These are phyloP conservation scores for Nepenthes mirabilis DNA, from an alignment of 148 eudicot species.

Conservation along the genomic window DNA sequence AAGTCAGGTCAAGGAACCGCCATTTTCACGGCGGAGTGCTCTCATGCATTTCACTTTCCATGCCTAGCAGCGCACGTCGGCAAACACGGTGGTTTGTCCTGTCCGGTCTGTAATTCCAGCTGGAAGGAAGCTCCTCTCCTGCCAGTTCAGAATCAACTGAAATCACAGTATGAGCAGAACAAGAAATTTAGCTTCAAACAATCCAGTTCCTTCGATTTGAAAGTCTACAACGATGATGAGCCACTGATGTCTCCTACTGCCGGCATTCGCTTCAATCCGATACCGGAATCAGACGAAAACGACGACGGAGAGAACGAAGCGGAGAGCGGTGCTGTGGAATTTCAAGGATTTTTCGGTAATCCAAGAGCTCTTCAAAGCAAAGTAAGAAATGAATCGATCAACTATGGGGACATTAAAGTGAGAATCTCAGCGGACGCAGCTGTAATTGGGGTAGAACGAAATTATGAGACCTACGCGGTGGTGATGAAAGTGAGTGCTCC, in stretches of 20 bases:
- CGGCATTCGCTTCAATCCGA: constrained; percentile 52
- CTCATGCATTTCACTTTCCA: constrained; percentile 73
- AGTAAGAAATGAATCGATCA: neutral
- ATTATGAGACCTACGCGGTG: constrained; percentile 54
- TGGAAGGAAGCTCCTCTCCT: constrained; percentile 69
- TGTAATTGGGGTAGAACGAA: constrained; percentile 44
- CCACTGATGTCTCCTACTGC: constrained; percentile 55
- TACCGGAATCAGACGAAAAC: constrained; percentile 65
- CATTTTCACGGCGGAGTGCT: constrained; percentile 79
- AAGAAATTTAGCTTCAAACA: constrained; percentile 4
- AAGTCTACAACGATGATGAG: constrained; percentile 83
- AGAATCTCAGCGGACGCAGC: constrained; percentile 57
- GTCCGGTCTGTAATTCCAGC: constrained; percentile 56
- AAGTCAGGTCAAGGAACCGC: constrained; percentile 71
- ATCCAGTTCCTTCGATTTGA: constrained; percentile 20
- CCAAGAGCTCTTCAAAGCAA: constrained; percentile 7
- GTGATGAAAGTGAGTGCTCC: constrained; percentile 55
- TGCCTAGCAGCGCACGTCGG: constrained; percentile 46
- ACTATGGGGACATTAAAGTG: constrained; percentile 26
- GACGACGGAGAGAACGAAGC: constrained; percentile 14
- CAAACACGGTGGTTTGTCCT: constrained; percentile 25
- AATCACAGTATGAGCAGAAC: constrained; percentile 2
- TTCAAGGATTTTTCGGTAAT: constrained; percentile 51
- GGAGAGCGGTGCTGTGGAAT: constrained; percentile 14
- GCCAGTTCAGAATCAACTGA: constrained; percentile 5